These are phyloP conservation scores for Solanum hybrid DNA, from an alignment of 305 asterid species.

Conservation along the genomic window DNA sequence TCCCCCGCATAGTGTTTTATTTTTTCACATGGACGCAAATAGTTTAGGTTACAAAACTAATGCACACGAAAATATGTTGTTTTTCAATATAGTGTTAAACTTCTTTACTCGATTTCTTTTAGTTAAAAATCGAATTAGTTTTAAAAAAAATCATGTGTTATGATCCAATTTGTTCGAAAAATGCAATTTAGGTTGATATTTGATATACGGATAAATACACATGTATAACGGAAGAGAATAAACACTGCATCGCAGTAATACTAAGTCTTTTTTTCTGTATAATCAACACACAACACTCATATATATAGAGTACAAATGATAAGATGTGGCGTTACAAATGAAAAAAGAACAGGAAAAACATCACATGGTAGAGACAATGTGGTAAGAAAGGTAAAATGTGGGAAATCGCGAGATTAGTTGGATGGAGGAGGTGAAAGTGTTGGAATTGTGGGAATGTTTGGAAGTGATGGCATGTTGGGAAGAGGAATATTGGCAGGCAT, in stretches of 20 bases:
- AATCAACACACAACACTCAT: background rate
- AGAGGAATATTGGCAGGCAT: background rate
- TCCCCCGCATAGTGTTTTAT: no score
- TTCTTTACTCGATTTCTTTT: no score
- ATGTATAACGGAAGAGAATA: background rate
- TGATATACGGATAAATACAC: background rate
- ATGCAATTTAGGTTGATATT: background rate
- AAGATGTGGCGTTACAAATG: background rate
- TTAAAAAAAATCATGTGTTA: background rate
- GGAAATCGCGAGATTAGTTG: background rate
- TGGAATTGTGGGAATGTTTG: conserved; percentile 2
- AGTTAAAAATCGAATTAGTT: no score
- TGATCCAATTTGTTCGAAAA: background rate
- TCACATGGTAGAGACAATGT: background rate
- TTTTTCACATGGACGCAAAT: no score
- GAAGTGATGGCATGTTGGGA: background rate
- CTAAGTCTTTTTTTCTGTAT: background rate
- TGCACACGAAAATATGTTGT: background rate
- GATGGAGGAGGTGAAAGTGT: conserved; percentile 14
- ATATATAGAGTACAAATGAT: background rate
- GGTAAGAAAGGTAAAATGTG: background rate
- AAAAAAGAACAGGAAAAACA: background rate
- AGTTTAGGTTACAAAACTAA: background rate
- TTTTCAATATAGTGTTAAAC: background rate
- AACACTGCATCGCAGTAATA: background rate